A percentile compares a stretch with the other conserved stretches of the same genome.
Evolutionary conservation across 2,329 filamentous ascomycete genomes (phyloP).

Genomic region (Colletotrichum spaethianum): DNA sequence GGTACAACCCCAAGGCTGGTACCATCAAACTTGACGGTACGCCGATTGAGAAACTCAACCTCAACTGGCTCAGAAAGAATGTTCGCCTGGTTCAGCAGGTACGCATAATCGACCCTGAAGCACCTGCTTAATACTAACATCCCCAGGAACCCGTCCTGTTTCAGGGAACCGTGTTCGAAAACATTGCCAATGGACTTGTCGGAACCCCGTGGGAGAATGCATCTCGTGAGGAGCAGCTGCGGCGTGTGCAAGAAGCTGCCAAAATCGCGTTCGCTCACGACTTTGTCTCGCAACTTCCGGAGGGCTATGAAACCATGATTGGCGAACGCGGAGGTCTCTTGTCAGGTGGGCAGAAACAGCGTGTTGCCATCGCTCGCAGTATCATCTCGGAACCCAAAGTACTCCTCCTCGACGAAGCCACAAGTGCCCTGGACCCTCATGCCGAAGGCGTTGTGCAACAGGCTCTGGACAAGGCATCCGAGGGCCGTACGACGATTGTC

Average conservation of each 20-base stretch:
- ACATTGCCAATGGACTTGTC: slow-evolving; percentile 64
- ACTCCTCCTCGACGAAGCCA: slow-evolving; percentile 77
- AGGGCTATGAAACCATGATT: slow-evolving; percentile 69
- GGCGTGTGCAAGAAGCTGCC: slow-evolving; percentile 58
- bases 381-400: slow-evolving; percentile 63
- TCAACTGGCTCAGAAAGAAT: slow-evolving; percentile 56
- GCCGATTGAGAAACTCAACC: slow-evolving; percentile 52
- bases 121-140: neutral
- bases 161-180: slow-evolving; percentile 61
- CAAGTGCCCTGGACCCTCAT: slow-evolving; percentile 64
- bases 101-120: neutral
- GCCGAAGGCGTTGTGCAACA: slow-evolving; percentile 65
- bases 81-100: slow-evolving; percentile 55
- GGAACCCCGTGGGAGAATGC: slow-evolving; percentile 47
- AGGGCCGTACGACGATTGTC: slow-evolving; percentile 72
- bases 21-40: slow-evolving; percentile 54
- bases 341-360: slow-evolving; percentile 76
- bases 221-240: slow-evolving; percentile 52
- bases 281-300: slow-evolving; percentile 61
- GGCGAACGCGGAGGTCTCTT: slow-evolving; percentile 73
- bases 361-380: slow-evolving; percentile 70
- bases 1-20: slow-evolving; percentile 54
- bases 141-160: slow-evolving; percentile 56
- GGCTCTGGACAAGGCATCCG: slow-evolving; percentile 66
- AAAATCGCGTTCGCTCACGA: slow-evolving; percentile 61